phyloP scores from a whole-genome alignment of 2,329 filamentous ascomycete genomes.

The Cladosporium sp. region DNA sequence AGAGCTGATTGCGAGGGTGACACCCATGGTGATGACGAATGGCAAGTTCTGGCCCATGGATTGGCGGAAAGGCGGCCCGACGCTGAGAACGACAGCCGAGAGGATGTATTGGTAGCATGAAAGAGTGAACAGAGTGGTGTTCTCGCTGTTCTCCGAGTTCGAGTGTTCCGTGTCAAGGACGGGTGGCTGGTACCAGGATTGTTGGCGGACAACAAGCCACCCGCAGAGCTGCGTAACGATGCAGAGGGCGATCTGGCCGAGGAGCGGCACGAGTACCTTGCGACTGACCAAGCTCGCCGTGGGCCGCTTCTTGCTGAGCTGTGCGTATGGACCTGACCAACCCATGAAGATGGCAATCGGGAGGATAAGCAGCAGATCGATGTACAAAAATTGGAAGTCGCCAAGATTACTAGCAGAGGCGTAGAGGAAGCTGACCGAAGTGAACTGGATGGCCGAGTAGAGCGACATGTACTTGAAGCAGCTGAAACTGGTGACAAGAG shows the following conservation, averaged over 20 bases:
- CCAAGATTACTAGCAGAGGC: slow-evolving; percentile 89
- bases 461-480: slow-evolving; percentile 99
- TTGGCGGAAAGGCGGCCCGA: slow-evolving; percentile 86
- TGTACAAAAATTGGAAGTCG: slow-evolving; percentile 97
- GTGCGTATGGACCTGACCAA: slow-evolving; percentile 80
- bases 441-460: slow-evolving; percentile 99
- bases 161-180: slow-evolving; percentile 70
- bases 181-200: slow-evolving; percentile 84
- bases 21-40: slow-evolving; percentile 71
- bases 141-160: slow-evolving; percentile 87
- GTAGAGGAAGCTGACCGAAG: slow-evolving; percentile 93
- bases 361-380: slow-evolving; percentile 85
- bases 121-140: slow-evolving; percentile 82
- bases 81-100: slow-evolving; percentile 80
- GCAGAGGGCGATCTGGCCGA: slow-evolving; percentile 82
- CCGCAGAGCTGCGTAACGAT: slow-evolving; percentile 70
- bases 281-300: slow-evolving; percentile 88
- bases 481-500: slow-evolving; percentile 96
- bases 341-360: slow-evolving; percentile 99
- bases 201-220: slow-evolving; percentile 68
- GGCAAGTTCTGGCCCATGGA: slow-evolving; percentile 76
- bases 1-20: slow-evolving; percentile 61
- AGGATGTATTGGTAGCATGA: slow-evolving; percentile 95
- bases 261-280: slow-evolving; percentile 82
- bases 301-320: slow-evolving; percentile 76